phyloP scores from a whole-genome alignment of 164 flowering plant species.

The Hamamelis virginiana region DNA sequence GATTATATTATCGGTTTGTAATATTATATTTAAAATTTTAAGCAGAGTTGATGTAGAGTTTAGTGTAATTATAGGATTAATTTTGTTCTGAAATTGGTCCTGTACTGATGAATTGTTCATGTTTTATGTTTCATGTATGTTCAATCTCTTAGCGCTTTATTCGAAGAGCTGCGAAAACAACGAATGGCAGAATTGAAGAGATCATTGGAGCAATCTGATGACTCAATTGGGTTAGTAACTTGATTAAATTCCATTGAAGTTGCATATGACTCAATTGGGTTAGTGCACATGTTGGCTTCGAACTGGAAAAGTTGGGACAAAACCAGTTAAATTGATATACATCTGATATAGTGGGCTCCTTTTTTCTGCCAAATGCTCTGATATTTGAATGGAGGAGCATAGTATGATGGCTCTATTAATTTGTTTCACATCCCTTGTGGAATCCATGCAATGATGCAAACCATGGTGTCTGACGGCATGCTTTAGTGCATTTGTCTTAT shows the following conservation, averaged over 20 bases:
- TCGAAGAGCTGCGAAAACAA: constrained; percentile 71
- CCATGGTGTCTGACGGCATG: too few relatives aligned
- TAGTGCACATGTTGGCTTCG: too few relatives aligned
- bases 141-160: constrained; percentile 51
- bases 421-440: too few relatives aligned
- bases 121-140: neutral
- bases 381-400: too few relatives aligned
- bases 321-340: too few relatives aligned
- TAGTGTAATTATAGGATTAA: neutral
- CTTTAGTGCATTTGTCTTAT: too few relatives aligned
- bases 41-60: neutral
- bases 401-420: too few relatives aligned
- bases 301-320: neutral
- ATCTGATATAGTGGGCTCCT: too few relatives aligned
- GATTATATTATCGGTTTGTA: too few relatives aligned
- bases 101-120: constrained; percentile 2
- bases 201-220: constrained; percentile 71
- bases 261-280: neutral
- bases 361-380: too few relatives aligned
- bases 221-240: constrained; percentile 74
- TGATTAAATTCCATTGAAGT: neutral
- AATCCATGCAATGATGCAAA: too few relatives aligned
- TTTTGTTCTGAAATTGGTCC: neutral
- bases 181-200: constrained; percentile 65
- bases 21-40: neutral